Evolutionary conservation across 2,329 filamentous ascomycete species (phyloP).

Genomic region (Ophiobolus disseminans): DNA sequence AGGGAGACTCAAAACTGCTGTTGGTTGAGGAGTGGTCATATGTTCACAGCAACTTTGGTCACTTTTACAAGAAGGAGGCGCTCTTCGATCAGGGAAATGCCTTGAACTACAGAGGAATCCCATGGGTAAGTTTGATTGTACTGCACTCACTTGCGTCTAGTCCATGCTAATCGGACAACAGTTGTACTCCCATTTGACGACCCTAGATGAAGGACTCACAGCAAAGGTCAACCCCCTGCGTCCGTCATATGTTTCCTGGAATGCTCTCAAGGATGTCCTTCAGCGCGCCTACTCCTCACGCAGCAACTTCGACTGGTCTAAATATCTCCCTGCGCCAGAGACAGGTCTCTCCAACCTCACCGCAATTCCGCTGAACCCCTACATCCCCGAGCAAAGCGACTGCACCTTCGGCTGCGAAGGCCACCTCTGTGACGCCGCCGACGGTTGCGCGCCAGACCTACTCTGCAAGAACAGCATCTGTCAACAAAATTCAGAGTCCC

Average conservation of each 20-base stretch:
- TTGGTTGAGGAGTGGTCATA: slow-evolving; percentile 46
- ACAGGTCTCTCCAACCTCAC: slow-evolving; percentile 27
- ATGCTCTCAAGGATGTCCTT: slow-evolving; percentile 31
- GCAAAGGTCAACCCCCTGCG: slow-evolving; percentile 31
- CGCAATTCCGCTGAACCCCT: slow-evolving; percentile 35
- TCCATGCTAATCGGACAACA: slow-evolving; percentile 11
- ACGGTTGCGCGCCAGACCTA: slow-evolving; percentile 34
- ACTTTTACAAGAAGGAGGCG: slow-evolving; percentile 41
- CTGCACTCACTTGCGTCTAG: background rate
- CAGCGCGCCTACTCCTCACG: slow-evolving; percentile 30
- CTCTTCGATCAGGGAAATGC: slow-evolving; percentile 47
- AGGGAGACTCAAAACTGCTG: slow-evolving; percentile 36
- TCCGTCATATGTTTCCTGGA: slow-evolving; percentile 28
- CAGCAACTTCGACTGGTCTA: slow-evolving; percentile 40
- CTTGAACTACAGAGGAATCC: slow-evolving; percentile 45
- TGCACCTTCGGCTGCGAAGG: slow-evolving; percentile 44
- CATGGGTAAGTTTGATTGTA: slow-evolving; percentile 36
- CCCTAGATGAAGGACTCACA: slow-evolving; percentile 31
- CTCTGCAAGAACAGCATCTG: slow-evolving; percentile 45
- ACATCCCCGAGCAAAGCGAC: slow-evolving; percentile 32
- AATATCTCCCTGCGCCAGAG: slow-evolving; percentile 29
- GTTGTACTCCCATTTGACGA: slow-evolving; percentile 42
- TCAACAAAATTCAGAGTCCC: slow-evolving; percentile 18
- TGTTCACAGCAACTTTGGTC: slow-evolving; percentile 28
- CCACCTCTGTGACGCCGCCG: slow-evolving; percentile 37